Percentiles rank a stretch among this genome's conserved stretches.
Conservation (phyloP, 805 yeast species). For the Candida pseudofarinosa region DNA sequence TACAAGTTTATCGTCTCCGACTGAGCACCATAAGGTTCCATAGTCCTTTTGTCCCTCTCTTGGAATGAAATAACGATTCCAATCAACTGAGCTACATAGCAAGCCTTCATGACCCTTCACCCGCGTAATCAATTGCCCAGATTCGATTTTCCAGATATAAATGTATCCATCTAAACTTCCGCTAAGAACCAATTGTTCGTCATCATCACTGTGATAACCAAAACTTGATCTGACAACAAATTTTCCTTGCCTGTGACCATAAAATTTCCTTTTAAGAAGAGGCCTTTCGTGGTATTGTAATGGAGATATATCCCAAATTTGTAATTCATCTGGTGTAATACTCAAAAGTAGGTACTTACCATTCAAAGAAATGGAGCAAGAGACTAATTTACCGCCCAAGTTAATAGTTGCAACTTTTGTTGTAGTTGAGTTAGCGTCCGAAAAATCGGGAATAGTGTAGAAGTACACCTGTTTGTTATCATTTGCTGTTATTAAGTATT, state of each 20-base stretch:
- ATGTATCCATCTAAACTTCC: constrained; percentile 82
- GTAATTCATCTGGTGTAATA: constrained; percentile 70
- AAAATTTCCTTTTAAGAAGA: constrained; percentile 55
- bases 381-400: constrained; percentile 58
- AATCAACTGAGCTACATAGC: constrained; percentile 73
- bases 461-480: constrained; percentile 60
- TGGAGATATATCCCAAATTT: constrained; percentile 67
- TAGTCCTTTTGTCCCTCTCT: constrained; percentile 25
- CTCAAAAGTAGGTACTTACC: constrained; percentile 59
- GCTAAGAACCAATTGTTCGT: constrained; percentile 67
- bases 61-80: constrained; percentile 42
- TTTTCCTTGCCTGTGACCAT: constrained; percentile 69
- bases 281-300: constrained; percentile 29
- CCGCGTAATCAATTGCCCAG: constrained; percentile 61
- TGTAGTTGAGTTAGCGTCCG: constrained; percentile 27
- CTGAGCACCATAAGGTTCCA: constrained; percentile 66
- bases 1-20: constrained; percentile 75
- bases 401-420: constrained; percentile 43
- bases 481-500: constrained; percentile 58
- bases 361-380: constrained; percentile 52
- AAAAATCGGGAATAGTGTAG: constrained; percentile 45
- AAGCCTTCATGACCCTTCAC: constrained; percentile 57
- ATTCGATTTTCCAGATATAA: constrained; percentile 72
- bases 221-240: constrained; percentile 73
- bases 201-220: constrained; percentile 49